Evolutionary conservation across 495 filamentous ascomycete species (phyloP), one percentile per base, ranked within the genome.

Genomic region (Penicillium paradoxum): DNA sequence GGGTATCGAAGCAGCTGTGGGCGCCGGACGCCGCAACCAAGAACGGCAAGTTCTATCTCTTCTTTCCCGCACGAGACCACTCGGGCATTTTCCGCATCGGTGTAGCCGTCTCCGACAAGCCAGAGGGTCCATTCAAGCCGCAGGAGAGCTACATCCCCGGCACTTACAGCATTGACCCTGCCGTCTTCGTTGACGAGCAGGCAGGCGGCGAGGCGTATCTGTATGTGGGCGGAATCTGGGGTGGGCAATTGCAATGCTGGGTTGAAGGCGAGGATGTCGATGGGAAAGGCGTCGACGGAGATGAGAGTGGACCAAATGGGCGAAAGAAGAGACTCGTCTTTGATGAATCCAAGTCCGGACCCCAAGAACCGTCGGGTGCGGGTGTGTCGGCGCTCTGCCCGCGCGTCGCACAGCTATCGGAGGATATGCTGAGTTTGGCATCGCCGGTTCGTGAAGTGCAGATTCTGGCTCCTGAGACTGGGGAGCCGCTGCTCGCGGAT

Each of bases 191-290:
- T 2, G 76, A 79, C 43, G 72, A 73, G 8, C 71, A 79, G 27
- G 49, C 29, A 1, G 49, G 29, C 18, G 69, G 70, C 2, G 60
- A 76, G 57, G 75, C 67, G 0, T 80, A 79, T 56, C 62, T 79
- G 11, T 79, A 78, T 57, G 79, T 79, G 45, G 77, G 77, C 0
- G 75, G 76, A 73, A 81, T 67, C 18, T 90, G 86, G 85, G 86
- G 86, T 52, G 86, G 86, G 1, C 85, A 89, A 66, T 69, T 89
- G 45, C 78, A 81, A 60, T 79, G 73, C 57, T 78, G 80, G 80
- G 54, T 59, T 6, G 43, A 44, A 6, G 33, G 21, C 1, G 24
- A 46, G 2, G 45, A 17, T 13, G 41, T 6, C 1, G 25, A 43
- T 11, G 40, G 25, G 25, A 27, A 44, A 15, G 25, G 41, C 7